Percentiles rank a stretch among this genome's conserved stretches.
Evolutionary conservation across 1,139 yeast species (phyloP).

Genomic region (Arxiozyma heterogenica): DNA sequence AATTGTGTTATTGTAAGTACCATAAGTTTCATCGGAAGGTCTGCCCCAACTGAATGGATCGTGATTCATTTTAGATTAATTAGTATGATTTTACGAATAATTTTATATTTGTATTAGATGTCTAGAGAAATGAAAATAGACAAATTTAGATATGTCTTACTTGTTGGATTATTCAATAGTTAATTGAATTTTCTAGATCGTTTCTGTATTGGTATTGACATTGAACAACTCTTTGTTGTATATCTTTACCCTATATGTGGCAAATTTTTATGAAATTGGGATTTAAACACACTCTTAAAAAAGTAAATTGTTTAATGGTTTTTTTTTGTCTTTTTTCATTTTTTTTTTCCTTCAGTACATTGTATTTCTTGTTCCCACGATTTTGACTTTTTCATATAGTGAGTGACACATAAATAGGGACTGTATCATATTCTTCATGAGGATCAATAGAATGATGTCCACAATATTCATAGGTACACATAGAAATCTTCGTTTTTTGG

Average conservation of each 20-base stretch:
- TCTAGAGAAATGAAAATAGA: too few species aligned
- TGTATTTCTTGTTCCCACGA: too few species aligned
- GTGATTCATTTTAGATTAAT: constrained; percentile 70
- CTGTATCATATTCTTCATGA: not conserved
- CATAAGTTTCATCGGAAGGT: constrained; percentile 75
- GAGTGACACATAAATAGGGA: not conserved
- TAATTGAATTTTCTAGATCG: not conserved
- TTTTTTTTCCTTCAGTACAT: too few species aligned
- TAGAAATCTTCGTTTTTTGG: too few species aligned
- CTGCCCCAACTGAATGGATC: constrained; percentile 94
- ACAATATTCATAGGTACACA: too few species aligned
- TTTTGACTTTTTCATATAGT: not conserved
- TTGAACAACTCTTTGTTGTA: too few species aligned
- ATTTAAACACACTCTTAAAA: too few species aligned
- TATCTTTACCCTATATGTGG: not conserved
- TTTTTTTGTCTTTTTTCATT: too few species aligned
- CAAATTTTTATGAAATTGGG: not conserved
- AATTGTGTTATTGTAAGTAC: constrained; percentile 62
- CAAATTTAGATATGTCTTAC: not conserved
- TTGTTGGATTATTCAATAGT: not conserved
- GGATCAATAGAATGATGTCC: not conserved
- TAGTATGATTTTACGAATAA: not conserved
- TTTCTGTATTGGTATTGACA: not conserved
- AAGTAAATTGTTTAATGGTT: too few species aligned
- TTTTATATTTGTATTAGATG: not conserved